A percentile compares a stretch with the other conserved stretches of the same genome.
These are phyloP conservation scores for Aschersonia sp. DNA, from an alignment of 2,329 filamentous ascomycete species.

Conservation along the genomic window DNA sequence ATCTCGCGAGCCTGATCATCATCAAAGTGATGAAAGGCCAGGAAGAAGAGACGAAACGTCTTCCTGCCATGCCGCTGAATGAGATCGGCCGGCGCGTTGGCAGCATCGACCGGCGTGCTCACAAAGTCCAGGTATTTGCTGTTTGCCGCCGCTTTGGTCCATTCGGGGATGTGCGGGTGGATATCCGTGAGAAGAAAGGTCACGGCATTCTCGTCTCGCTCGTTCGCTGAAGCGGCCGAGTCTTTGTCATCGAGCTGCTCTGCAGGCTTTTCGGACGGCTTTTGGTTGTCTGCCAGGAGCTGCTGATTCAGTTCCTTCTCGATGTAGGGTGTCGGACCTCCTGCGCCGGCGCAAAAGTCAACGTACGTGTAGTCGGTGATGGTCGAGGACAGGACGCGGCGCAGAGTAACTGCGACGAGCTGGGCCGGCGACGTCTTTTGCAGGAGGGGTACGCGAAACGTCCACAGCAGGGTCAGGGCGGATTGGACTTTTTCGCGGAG, in stretches of 20 bases:
- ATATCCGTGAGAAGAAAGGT: constrained; percentile 53
- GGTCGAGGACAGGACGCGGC: constrained; percentile 29
- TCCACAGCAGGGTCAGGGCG: neutral
- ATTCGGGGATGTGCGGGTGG: constrained; percentile 47
- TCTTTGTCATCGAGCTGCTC: no score
- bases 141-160: constrained; percentile 35
- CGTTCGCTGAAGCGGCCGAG: neutral
- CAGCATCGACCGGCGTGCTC: constrained; percentile 47
- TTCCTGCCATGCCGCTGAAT: constrained; percentile 24
- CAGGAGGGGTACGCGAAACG: neutral
- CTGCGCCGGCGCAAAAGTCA: constrained; percentile 64
- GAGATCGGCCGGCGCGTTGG: constrained; percentile 37
- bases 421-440: constrained; percentile 33
- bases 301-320: constrained; percentile 42
- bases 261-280: neutral
- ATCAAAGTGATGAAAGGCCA: constrained; percentile 66
- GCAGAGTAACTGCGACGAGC: constrained; percentile 44
- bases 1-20: constrained; percentile 46
- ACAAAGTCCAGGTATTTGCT: constrained; percentile 47
- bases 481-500: neutral
- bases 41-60: constrained; percentile 57
- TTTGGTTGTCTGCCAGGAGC: constrained; percentile 8
- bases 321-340: constrained; percentile 53
- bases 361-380: constrained; percentile 46
- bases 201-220: constrained; percentile 17